Evolutionary conservation across 2,329 filamentous ascomycete species (phyloP).

Genomic region (Paramyrothecium roridum): DNA sequence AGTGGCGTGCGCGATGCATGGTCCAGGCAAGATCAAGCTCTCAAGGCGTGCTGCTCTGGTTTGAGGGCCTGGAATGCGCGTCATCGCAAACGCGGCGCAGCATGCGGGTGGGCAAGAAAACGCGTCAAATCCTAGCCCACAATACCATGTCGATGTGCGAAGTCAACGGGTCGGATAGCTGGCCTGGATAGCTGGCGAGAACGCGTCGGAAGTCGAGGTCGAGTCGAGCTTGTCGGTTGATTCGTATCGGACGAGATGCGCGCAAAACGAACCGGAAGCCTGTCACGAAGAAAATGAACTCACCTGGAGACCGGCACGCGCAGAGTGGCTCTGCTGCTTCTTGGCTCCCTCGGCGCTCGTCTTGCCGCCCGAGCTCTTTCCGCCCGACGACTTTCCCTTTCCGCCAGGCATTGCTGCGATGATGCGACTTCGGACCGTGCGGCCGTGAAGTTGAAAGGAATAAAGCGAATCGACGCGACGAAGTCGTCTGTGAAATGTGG

Average conservation of each 20-base stretch:
- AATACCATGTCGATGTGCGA: neutral
- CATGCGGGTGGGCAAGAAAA: neutral
- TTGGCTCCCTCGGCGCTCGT: conserved; percentile 62
- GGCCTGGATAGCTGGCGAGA: neutral
- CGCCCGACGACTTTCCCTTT: conserved; percentile 90
- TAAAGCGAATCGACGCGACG: conserved; percentile 1
- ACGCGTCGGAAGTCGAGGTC: neutral
- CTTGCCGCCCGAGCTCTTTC: conserved; percentile 84
- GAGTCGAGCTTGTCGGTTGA: neutral
- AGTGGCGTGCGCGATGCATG: no score
- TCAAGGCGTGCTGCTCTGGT: no score
- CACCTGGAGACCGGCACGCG: conserved; percentile 93
- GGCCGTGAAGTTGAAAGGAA: neutral
- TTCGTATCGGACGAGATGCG: conserved; percentile 12
- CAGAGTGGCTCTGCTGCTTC: conserved; percentile 94
- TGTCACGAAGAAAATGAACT: conserved; percentile 30
- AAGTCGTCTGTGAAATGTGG: neutral
- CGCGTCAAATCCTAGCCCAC: neutral
- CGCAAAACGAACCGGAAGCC: conserved; percentile 15
- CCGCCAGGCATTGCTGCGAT: conserved; percentile 68
- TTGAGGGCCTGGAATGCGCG: no score
- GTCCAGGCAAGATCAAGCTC: no score
- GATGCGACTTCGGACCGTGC: neutral
- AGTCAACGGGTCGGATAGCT: neutral
- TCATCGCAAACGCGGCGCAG: no score